A percentile compares a stretch with the other conserved stretches of the same genome.
These are phyloP conservation scores for Plectosphaerella plurivora DNA, from an alignment of 2,329 filamentous ascomycete species.

Conservation along the genomic window DNA sequence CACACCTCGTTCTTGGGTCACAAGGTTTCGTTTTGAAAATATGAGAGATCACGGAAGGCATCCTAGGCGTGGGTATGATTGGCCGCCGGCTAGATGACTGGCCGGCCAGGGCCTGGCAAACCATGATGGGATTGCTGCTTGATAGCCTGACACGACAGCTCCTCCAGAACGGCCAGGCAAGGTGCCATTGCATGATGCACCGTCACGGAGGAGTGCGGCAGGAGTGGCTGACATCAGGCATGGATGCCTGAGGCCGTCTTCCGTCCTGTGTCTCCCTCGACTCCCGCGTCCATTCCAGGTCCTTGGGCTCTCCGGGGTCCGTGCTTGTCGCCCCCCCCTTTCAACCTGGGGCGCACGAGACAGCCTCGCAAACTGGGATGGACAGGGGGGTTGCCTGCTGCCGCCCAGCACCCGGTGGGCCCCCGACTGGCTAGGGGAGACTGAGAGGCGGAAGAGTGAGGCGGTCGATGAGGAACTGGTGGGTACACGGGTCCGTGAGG, in stretches of 20 bases:
- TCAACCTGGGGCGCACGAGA: background rate
- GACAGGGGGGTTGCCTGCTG: background rate
- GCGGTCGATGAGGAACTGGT: background rate
- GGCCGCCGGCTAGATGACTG: no score
- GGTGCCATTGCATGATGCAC: constrained; percentile 1
- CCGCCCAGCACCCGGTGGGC: background rate
- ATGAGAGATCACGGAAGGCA: no score
- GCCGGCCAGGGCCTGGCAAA: no score
- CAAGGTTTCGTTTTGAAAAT: no score
- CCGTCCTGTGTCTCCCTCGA: background rate
- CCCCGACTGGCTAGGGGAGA: background rate
- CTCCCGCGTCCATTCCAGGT: background rate
- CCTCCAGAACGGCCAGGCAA: background rate
- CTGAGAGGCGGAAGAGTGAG: background rate
- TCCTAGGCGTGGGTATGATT: no score
- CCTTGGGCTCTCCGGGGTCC: background rate
- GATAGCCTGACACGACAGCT: no score
- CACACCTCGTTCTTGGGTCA: no score
- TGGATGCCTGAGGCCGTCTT: constrained; percentile 7
- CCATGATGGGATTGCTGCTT: no score
- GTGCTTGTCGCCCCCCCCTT: background rate
- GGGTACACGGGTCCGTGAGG: background rate
- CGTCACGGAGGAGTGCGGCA: constrained; percentile 1
- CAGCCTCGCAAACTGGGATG: background rate
- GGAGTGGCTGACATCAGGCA: constrained; percentile 5